Evolutionary conservation across 352 stramenopile species (phyloP), one percentile per base, ranked within the genome.

Genomic region (Globisporangium viniferum): DNA sequence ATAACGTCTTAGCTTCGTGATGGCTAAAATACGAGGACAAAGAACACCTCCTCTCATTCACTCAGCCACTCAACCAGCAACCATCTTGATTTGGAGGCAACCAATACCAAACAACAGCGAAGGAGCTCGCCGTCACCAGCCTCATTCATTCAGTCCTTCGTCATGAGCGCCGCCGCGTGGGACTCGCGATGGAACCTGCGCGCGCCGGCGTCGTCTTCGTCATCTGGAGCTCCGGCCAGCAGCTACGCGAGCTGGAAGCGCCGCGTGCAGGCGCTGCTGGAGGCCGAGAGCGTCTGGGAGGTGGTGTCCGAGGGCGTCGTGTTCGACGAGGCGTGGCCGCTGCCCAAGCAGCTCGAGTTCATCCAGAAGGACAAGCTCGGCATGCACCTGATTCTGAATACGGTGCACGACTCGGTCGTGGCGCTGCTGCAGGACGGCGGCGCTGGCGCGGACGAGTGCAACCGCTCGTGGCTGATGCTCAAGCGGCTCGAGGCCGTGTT

Each of bases 271-370:
- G 61, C 61, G 48, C 53, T 67, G 10, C 49, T 67, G 49, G 61
- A 67, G 61, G 61, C 49, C 6, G 61, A 67, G 49, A 51, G 61
- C 14, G 61, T 67, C 31, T 67, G 61, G 61, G 61, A 67, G 24
- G 61, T 67, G 29, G 61, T 60, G 46, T 60, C 61, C 1, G 61
- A 67, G 61, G 27, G 33, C 49, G 61, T 67, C 9, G 18, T 41
- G 61, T 66, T 66, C 48, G 61, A 66, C 33, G 61, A 66, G 46
- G 27, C 46, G 33, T 66, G 61, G 61, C 61, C 61, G 48, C 33
- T 66, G 20, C 46, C 61, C 48, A 66, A 66, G 61, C 61, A 65
- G 44, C 59, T 65, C 59, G 59, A 65, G 59, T 65, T 65, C 59
- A 65, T 65, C 27, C 41, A 54, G 18, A 65, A 65, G 59, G 59